Conservation (phyloP, 78 protist genomes). For the slime mould (Dictyostelium discoideum) region dicty_2.7 NC_007089.4:5886501-5887000, state of each 20-base stretch:
- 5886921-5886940: slow-evolving; percentile 70
- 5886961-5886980: slow-evolving; percentile 76
- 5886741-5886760: slow-evolving; percentile 27
- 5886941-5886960: slow-evolving; percentile 40
- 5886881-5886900: slow-evolving; percentile 54
- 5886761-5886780: slow-evolving; percentile 20
- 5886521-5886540: slow-evolving; percentile 44
- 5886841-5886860: neutral
- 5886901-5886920: slow-evolving; percentile 63
- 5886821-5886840: slow-evolving; percentile 27
- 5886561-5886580: neutral
- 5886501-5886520: slow-evolving; percentile 20
- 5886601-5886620: slow-evolving; percentile 60
- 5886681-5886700: slow-evolving; percentile 76
- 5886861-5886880: slow-evolving; percentile 49
- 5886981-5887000: slow-evolving; percentile 16
- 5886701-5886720: slow-evolving; percentile 67
- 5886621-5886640: slow-evolving; percentile 73
- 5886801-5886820: slow-evolving; percentile 48
- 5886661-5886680: slow-evolving; percentile 28
- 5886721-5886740: slow-evolving; percentile 55
- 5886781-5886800: slow-evolving; percentile 73
- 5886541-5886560: slow-evolving; percentile 25
- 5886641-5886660: slow-evolving; percentile 17
- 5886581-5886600: slow-evolving; percentile 28